Base-by-base conservation (phyloP, 495 filamentous ascomycete genomes). In the Aspergillus indologenus region DNA sequence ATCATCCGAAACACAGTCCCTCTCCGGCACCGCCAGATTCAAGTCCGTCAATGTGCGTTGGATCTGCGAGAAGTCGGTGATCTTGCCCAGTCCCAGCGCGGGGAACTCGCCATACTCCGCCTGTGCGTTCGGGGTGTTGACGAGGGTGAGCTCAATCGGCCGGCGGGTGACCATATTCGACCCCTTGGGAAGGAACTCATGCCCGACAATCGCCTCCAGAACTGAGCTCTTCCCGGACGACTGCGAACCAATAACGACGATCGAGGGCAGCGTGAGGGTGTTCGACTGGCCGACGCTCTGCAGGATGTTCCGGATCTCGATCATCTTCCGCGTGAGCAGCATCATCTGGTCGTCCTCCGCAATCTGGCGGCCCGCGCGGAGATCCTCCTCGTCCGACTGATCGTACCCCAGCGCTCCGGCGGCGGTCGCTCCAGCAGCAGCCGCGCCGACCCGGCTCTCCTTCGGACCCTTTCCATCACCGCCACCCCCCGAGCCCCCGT, bases 321-420 rank as follows among this genome's bases (percentile, higher is more conserved):
- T 99, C 94, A 99, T 99, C 73, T 96, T 96, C 75, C 92, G 92
- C 0, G 94, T 99, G 71, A 99, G 79, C 62, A 96, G 78, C 94
- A 99, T 99, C 93, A 99, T 99, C 72, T 99, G 94, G 66, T 99
- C 94, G 67, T 99, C 93, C 65, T 88, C 85, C 5, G 92, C 89
- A 55, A 77, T 75, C 63, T 90, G 81, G 49, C 81, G 81, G 43
- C 82, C 84, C 22, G 74, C 74, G 22, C 89, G 76, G 0, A 75
- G 65, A 64, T 96, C 91, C 26, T 89, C 81, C 23, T 96, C 91
- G 11, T 85, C 78, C 3, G 85, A 80, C 59, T 87, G 75, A 31
- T 89, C 83, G 64, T 90, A 90, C 29, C 87, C 93, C 68, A 92
- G 91, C 3, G 90, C 90, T 14, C 86, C 82, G 20, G 85, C 88